Evolutionary conservation across 768 basidiomycete genomes (phyloP), one percentile per base, ranked within the genome.

Genomic region (Sporobolomyces roseus): DNA sequence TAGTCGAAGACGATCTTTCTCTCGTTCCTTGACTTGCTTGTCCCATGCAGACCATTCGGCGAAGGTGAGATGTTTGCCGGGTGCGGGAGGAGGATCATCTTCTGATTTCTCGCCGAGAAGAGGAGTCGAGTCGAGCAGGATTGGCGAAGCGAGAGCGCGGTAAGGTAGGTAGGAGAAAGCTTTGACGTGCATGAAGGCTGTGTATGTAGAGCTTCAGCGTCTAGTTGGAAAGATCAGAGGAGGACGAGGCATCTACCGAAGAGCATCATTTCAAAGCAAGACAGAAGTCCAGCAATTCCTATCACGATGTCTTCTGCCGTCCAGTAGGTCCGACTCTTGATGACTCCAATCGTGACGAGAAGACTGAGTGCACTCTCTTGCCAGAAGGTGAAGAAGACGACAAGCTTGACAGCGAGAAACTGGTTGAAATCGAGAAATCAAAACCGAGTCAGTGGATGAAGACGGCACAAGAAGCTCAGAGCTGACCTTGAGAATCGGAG

Each of bases 131-230:
- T 54, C 51, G 35, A 50, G 36, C 1, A 33, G 19, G 29, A 64
- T 16, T 10, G 69, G 49, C 1, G 54, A 5, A 6, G 69, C 65
- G 46, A 66, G 62, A 0, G 70, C 61, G n/a, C 78, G 78, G 77
- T 89, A 89, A 1, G 83, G 83, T 72, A 83, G 84, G 78, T 89
- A 89, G 19, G 84, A 83, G 78, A 89, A 91, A 7, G 88, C 87
- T 52, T 81, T 81, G 77, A 91, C 80, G 77, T 91, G 89, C 8
- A 89, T 76, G 59, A 88, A 83, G 7, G 85, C 85, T 74, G 70
- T 77, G 86, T 86, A 74, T n/a, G 6, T 23, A 13, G 17, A 46
- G 45, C 12, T 7, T 13, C 45, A 46, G 12, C 21, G 23, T 13
- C 45, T 10, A 46, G 21, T 23, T 46, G 45, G 45, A 46, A 23